Evolutionary conservation across 352 stramenopile species (phyloP), one percentile per base, ranked within the genome.

Genomic region (Phytophthora pluvialis): DNA sequence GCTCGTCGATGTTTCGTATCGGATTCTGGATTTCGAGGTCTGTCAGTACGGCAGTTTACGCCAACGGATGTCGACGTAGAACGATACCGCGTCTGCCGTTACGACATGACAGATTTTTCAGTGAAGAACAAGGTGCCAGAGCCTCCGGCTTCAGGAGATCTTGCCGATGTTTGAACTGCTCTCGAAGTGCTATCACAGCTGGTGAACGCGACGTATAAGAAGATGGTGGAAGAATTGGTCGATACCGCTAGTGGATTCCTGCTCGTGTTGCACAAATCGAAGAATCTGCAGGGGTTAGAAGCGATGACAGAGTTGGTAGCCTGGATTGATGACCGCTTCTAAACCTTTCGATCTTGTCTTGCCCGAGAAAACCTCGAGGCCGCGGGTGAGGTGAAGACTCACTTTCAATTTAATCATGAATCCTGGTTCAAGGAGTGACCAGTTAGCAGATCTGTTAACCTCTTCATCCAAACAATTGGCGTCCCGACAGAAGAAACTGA

Each of bases 61-160:
- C 47, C 44, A 0, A 6, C 60, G 12, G 46, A 43, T 18, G 35
- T 58, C 5, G 21, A 64, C 1, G 38, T 36, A 44, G 47, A 60
- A 18, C 53, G 53, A 0, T 31, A 48, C 6, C 33, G 25, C 16
- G n/a, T 10, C 0, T 38, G 52, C 0, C 29, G 3, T 4, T 13
- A 62, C 13, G 61, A 60, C 9, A 70, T 64, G 61, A 56, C 61
- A 5, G 47, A 64, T 18, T 69, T 57, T 40, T 69, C 45, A 3
- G 1, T n/a, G 0, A 69, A 69, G 43, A 69, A 58, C 21, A 55
- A n/a, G 38, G 29, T 54, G 1, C 52, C 59, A 8, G 25, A n/a
- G 0, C 32, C 49, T 3, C 21, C 15, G 4, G 32, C 31, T 9
- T 9, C 49, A 7, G 11, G 0, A 15, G 48, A 13, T 9, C 1